These are phyloP conservation scores for Postia placenta DNA, from an alignment of 768 basidiomycete genomes.

Conservation along the genomic window DNA sequence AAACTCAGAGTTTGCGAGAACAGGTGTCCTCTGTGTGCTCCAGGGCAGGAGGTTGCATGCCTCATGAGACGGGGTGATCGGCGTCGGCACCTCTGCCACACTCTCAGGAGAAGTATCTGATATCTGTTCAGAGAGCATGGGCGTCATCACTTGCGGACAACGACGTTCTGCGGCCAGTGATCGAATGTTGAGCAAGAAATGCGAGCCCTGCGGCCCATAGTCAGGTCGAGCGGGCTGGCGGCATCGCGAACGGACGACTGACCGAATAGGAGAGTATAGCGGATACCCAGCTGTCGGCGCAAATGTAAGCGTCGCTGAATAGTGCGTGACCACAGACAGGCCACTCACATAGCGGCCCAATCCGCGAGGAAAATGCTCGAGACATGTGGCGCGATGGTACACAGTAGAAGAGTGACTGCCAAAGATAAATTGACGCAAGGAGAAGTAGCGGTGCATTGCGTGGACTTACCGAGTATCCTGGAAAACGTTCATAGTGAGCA, in stretches of 20 bases:
- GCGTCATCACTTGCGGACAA: conserved; percentile 6
- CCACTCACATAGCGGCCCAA: conserved; percentile 6
- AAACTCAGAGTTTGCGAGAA: background rate
- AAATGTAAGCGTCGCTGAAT: background rate
- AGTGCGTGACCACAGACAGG: too few species aligned
- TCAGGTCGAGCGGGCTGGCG: background rate
- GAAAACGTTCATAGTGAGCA: background rate
- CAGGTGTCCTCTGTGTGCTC: background rate
- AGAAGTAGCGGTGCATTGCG: background rate
- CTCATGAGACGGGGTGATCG: background rate
- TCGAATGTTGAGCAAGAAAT: conserved; percentile 16
- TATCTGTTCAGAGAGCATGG: background rate
- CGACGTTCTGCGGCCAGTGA: conserved; percentile 10
- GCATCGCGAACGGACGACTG: conserved; percentile 8
- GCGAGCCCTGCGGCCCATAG: conserved; percentile 12
- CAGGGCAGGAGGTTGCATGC: background rate
- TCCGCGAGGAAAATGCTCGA: background rate
- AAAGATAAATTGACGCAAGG: background rate
- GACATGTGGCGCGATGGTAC: conserved; percentile 2
- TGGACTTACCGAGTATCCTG: conserved; percentile 7
- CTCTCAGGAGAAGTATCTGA: background rate
- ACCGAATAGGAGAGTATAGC: conserved; percentile 17
- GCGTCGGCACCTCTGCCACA: background rate
- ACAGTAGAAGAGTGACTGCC: conserved; percentile 7
- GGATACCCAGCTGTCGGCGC: conserved; percentile 11